Conservation (phyloP, 345 rosid genomes). For the Theobroma cacao region DNA sequence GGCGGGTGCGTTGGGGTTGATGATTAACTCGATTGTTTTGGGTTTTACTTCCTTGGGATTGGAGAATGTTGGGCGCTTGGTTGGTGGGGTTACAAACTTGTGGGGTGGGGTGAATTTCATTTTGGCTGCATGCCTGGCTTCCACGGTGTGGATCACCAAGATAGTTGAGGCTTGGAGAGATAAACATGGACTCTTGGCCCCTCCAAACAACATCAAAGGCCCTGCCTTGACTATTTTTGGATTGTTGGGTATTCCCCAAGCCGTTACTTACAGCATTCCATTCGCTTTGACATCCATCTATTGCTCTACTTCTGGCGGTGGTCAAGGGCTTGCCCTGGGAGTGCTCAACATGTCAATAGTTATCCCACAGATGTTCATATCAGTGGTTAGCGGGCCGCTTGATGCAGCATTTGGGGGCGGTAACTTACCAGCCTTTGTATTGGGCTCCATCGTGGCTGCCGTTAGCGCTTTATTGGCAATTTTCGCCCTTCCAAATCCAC, state of each 20-base stretch:
- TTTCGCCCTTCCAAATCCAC: not conserved
- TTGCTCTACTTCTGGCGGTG: conserved; percentile 52
- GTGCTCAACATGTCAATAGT: too few relatives aligned
- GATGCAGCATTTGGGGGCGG: conserved; percentile 77
- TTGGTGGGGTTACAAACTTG: too few relatives aligned
- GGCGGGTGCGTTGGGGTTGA: too few relatives aligned
- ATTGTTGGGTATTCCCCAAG: conserved; percentile 65
- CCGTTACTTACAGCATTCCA: conserved; percentile 81
- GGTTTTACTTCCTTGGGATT: too few relatives aligned
- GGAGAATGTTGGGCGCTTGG: too few relatives aligned
- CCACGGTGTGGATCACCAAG: conserved; percentile 56
- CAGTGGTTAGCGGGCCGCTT: conserved; percentile 58
- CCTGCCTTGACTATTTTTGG: conserved; percentile 60
- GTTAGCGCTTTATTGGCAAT: not conserved
- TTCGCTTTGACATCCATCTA: conserved; percentile 90
- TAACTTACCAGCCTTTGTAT: conserved; percentile 28
- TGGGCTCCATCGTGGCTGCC: not conserved
- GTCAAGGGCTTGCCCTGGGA: too few relatives aligned
- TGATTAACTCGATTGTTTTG: too few relatives aligned
- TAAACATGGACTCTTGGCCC: conserved; percentile 15
- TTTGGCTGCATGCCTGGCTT: too few relatives aligned
- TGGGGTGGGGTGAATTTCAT: too few relatives aligned
- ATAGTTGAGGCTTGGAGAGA: conserved; percentile 43
- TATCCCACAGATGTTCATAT: conserved; percentile 76
- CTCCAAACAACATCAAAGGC: conserved; percentile 45